Evolutionary conservation across 495 filamentous ascomycete species (phyloP).

Genomic region (Polyplosphaeria fusca): DNA sequence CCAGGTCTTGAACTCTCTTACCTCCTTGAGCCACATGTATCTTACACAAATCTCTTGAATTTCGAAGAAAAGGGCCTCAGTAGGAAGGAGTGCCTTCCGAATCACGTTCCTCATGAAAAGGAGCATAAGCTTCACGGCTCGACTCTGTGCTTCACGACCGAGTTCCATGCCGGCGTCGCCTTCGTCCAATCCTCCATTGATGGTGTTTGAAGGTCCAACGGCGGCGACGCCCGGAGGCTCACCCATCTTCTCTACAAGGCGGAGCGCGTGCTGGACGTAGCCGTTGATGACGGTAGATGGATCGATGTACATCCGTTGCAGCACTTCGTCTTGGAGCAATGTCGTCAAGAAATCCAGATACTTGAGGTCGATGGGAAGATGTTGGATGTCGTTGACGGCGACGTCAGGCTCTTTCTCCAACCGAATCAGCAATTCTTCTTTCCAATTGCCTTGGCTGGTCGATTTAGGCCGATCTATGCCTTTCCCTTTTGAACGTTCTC

Average conservation of each 20-base stretch:
- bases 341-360: slow-evolving; percentile 42
- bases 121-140: slow-evolving; percentile 41
- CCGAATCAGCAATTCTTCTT: slow-evolving; percentile 13
- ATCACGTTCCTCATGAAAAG: slow-evolving; percentile 44
- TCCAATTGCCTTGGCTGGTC: slow-evolving; percentile 19
- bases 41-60: slow-evolving; percentile 45
- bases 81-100: slow-evolving; percentile 32
- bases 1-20: slow-evolving; percentile 34
- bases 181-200: neutral
- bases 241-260: slow-evolving; percentile 30
- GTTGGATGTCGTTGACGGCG: slow-evolving; percentile 14
- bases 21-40: slow-evolving; percentile 39
- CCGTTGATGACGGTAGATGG: slow-evolving; percentile 23
- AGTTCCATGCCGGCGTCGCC: neutral
- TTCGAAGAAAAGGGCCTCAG: slow-evolving; percentile 43
- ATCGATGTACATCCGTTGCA: slow-evolving; percentile 19
- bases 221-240: neutral
- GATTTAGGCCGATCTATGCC: neutral
- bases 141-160: slow-evolving; percentile 35
- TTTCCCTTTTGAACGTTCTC: neutral
- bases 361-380: slow-evolving; percentile 38
- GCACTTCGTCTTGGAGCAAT: slow-evolving; percentile 29
- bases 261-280: slow-evolving; percentile 36
- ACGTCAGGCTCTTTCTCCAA: slow-evolving; percentile 16
- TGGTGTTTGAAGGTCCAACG: neutral